phyloP scores from a whole-genome alignment of 805 yeast species.

The Yarrowia yakushimensis region DNA sequence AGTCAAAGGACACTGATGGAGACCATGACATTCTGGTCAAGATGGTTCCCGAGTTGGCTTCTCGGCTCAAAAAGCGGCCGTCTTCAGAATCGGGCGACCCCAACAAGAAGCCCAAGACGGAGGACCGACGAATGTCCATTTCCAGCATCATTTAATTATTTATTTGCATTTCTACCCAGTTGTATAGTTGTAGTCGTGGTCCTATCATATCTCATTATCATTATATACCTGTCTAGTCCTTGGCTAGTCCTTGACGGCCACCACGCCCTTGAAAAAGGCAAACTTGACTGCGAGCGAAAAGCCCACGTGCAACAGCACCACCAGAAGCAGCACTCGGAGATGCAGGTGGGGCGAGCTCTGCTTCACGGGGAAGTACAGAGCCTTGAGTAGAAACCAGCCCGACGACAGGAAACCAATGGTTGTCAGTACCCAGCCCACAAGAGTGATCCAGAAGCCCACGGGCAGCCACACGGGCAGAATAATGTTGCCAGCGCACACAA shows the following conservation, averaged over 20 bases:
- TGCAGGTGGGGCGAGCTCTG: slow-evolving; percentile 19
- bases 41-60: slow-evolving; percentile 9
- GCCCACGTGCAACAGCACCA: slow-evolving; percentile 50
- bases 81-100: neutral
- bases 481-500: slow-evolving; percentile 62
- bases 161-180: slow-evolving; percentile 1
- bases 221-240: neutral
- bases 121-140: slow-evolving; percentile 17
- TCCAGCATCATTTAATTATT: slow-evolving; percentile 18
- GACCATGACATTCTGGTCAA: slow-evolving; percentile 5
- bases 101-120: slow-evolving; percentile 14
- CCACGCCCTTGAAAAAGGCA: slow-evolving; percentile 52
- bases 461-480: slow-evolving; percentile 48
- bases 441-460: slow-evolving; percentile 37
- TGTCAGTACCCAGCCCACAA: slow-evolving; percentile 63
- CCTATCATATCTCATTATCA: slow-evolving; percentile 13
- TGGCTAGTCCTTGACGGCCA: slow-evolving; percentile 21
- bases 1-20: neutral
- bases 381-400: slow-evolving; percentile 45
- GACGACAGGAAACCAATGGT: slow-evolving; percentile 58
- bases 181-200: neutral
- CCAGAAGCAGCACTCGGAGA: slow-evolving; percentile 39
- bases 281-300: slow-evolving; percentile 65
- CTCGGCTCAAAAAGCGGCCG: slow-evolving; percentile 1
- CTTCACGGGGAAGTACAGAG: slow-evolving; percentile 14